Evolutionary conservation across 2,329 filamentous ascomycete genomes (phyloP).

Genomic region (Trichoderma harzianum): DNA sequence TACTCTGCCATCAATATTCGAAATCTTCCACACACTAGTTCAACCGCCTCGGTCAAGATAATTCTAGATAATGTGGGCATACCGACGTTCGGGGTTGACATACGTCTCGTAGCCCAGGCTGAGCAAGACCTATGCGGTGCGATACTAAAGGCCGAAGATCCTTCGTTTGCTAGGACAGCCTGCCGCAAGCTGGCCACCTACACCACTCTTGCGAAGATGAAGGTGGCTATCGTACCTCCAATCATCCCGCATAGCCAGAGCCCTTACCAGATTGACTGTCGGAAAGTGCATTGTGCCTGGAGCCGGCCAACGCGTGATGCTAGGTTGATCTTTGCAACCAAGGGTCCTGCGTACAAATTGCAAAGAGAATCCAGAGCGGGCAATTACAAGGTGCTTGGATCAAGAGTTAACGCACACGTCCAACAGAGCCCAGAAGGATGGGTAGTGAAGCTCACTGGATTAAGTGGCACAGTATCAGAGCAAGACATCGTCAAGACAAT

Average conservation of each 20-base stretch:
- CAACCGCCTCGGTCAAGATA: neutral
- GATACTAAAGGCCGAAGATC: neutral
- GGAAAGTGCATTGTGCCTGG: constrained; percentile 37
- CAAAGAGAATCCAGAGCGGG: neutral
- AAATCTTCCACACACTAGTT: constrained; percentile 26
- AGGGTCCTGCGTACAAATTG: neutral
- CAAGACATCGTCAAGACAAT: neutral
- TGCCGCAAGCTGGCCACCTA: constrained; percentile 1
- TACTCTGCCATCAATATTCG: constrained; percentile 36
- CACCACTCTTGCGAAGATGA: neutral
- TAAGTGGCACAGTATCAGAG: neutral
- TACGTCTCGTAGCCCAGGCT: neutral
- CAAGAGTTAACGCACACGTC: neutral
- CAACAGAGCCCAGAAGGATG: neutral
- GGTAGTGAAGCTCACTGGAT: neutral
- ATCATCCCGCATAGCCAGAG: constrained; percentile 26
- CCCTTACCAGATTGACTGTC: constrained; percentile 33
- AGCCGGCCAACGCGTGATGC: constrained; percentile 29
- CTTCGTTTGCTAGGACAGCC: neutral
- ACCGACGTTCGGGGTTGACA: neutral
- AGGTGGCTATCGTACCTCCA: neutral
- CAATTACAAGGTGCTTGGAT: neutral
- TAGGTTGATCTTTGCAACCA: constrained; percentile 30
- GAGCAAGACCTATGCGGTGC: neutral
- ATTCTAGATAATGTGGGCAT: neutral